These are phyloP conservation scores for Omphalotus guepiniiformis DNA, from an alignment of 768 basidiomycete species.

Conservation along the genomic window DNA sequence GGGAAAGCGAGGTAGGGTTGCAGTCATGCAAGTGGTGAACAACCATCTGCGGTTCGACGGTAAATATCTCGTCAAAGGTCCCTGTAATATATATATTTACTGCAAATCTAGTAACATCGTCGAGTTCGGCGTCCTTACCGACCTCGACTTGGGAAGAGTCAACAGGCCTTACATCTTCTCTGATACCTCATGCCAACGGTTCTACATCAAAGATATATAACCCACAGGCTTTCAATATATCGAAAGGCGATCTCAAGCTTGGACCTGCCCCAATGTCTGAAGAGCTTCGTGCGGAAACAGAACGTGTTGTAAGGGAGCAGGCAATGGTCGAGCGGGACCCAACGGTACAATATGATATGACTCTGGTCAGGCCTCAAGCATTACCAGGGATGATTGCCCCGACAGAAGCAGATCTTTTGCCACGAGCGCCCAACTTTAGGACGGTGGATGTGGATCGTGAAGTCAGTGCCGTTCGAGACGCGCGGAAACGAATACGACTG, in stretches of 20 bases:
- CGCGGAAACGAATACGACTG: conserved; percentile 85
- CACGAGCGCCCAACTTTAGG: conserved; percentile 79
- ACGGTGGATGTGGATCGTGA: conserved; percentile 87
- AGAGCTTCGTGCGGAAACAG: conserved; percentile 76
- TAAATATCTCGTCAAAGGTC: conserved; percentile 29
- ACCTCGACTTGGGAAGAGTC: conserved; percentile 78
- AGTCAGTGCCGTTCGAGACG: conserved; percentile 84
- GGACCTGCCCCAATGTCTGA: conserved; percentile 78
- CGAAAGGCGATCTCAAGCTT: conserved; percentile 78
- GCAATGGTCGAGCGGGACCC: conserved; percentile 71
- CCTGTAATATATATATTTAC: conserved; percentile 17
- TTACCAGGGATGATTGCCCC: conserved; percentile 60
- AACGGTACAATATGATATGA: conserved; percentile 60
- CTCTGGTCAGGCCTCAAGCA: conserved; percentile 45
- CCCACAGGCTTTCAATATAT: conserved; percentile 69
- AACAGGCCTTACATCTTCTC: conserved; percentile 76
- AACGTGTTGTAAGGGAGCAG: conserved; percentile 76
- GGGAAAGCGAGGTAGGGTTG: conserved; percentile 80
- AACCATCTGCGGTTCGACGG: conserved; percentile 90
- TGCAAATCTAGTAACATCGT: conserved; percentile 55
- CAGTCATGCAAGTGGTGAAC: conserved; percentile 92
- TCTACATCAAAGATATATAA: conserved; percentile 48
- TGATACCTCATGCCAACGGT: conserved; percentile 62
- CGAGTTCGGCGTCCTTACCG: conserved; percentile 60
- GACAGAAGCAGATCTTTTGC: conserved; percentile 66